Evolutionary conservation across 768 basidiomycete species (phyloP).

Genomic region (Guyanaporus albipodus): DNA sequence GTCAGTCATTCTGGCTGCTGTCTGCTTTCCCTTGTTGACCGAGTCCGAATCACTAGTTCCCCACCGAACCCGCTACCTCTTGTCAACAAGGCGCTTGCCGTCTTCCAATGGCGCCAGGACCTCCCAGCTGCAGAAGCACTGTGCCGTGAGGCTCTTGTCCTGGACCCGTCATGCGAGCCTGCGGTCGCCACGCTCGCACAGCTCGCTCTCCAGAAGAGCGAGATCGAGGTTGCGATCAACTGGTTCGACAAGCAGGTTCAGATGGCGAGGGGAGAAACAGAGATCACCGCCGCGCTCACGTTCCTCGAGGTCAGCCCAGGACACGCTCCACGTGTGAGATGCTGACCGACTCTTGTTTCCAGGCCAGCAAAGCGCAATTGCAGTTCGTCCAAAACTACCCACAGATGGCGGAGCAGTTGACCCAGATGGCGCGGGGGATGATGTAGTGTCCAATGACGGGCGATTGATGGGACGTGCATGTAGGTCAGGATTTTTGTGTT

Average conservation of each 20-base stretch:
- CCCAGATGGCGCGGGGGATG: slow-evolving; percentile 42
- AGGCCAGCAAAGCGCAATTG: slow-evolving; percentile 81
- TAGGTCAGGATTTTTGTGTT: slow-evolving; percentile 11
- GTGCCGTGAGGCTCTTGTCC: slow-evolving; percentile 80
- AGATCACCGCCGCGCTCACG: slow-evolving; percentile 74
- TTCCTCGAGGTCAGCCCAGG: slow-evolving; percentile 64
- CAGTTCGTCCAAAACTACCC: slow-evolving; percentile 84
- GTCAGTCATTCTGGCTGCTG: slow-evolving; percentile 35
- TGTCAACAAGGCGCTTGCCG: slow-evolving; percentile 95
- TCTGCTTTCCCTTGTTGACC: neutral
- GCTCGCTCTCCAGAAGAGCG: slow-evolving; percentile 84
- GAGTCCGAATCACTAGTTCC: slow-evolving; percentile 28
- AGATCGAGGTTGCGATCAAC: slow-evolving; percentile 78
- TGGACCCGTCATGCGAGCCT: slow-evolving; percentile 94
- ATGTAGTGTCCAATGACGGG: slow-evolving; percentile 17
- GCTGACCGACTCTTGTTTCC: slow-evolving; percentile 6
- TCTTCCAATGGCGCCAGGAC: slow-evolving; percentile 97
- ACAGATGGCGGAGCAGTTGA: slow-evolving; percentile 70
- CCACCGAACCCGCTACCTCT: slow-evolving; percentile 84
- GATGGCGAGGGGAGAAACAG: slow-evolving; percentile 86
- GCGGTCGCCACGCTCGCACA: slow-evolving; percentile 96
- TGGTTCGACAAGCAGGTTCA: slow-evolving; percentile 84
- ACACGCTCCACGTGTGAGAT: neutral
- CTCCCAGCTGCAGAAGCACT: slow-evolving; percentile 75
- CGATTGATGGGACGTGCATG: slow-evolving; percentile 8